Percentiles rank a stretch among this genome's conserved stretches.
These are phyloP conservation scores for Collybia mongolica DNA, from an alignment of 768 basidiomycete genomes.

Conservation along the genomic window DNA sequence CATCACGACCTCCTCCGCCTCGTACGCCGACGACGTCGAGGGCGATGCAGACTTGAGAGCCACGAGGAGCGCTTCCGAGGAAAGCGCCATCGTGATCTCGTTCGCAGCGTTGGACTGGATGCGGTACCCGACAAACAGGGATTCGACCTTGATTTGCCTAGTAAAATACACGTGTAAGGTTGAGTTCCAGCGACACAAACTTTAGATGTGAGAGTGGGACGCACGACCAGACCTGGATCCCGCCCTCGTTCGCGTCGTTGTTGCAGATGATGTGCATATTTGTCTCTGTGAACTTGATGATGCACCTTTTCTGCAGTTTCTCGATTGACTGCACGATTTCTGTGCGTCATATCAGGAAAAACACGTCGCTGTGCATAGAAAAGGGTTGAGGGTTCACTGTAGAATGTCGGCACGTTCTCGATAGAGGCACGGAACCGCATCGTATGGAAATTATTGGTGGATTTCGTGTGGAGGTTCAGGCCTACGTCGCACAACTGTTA, in stretches of 20 bases:
- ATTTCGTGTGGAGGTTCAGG: neutral
- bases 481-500: neutral
- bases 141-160: constrained; percentile 66
- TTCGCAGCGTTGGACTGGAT: constrained; percentile 87
- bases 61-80: constrained; percentile 70
- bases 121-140: constrained; percentile 74
- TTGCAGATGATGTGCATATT: constrained; percentile 85
- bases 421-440: constrained; percentile 68
- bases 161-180: neutral
- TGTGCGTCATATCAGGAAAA: constrained; percentile 21
- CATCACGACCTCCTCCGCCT: constrained; percentile 69
- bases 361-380: neutral
- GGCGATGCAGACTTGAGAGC: constrained; percentile 67
- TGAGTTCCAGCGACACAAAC: neutral
- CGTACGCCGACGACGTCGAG: constrained; percentile 42
- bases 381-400: constrained; percentile 31
- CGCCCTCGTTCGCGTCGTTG: constrained; percentile 74
- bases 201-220: constrained; percentile 5
- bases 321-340: constrained; percentile 81
- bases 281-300: constrained; percentile 73
- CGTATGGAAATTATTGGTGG: neutral
- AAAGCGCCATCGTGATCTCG: constrained; percentile 73
- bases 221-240: constrained; percentile 81
- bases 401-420: constrained; percentile 57
- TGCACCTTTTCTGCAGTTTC: constrained; percentile 81